Conservation (phyloP, 2,329 filamentous ascomycete species). For the Fusarium tanahbumbuense region DNA sequence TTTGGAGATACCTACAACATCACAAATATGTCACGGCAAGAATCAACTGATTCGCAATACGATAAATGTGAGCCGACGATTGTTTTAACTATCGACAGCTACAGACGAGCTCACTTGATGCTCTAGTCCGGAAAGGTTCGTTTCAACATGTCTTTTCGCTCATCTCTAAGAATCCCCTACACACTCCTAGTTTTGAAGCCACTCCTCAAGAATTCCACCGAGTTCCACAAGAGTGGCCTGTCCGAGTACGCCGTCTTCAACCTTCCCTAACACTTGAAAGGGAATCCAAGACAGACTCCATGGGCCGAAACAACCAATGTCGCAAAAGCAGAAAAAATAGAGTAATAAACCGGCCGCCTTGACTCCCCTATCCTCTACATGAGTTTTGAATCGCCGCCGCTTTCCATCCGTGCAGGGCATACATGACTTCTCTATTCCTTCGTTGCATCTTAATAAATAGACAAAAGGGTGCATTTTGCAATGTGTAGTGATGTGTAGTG, state of each 20-base stretch:
- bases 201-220: conserved; percentile 32
- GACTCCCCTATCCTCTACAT: conserved; percentile 58
- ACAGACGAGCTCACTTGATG: conserved; percentile 51
- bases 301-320: conserved; percentile 38
- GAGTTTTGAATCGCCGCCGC: conserved; percentile 54
- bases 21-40: conserved; percentile 9
- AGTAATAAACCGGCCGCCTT: conserved; percentile 49
- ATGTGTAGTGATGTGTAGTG: conserved; percentile 38
- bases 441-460: conserved; percentile 47
- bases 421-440: conserved; percentile 59
- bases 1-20: background rate
- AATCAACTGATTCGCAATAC: background rate
- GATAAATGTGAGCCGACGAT: conserved; percentile 27
- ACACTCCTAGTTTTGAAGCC: conserved; percentile 46
- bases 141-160: conserved; percentile 38
- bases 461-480: conserved; percentile 45
- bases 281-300: conserved; percentile 47
- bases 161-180: conserved; percentile 45
- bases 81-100: conserved; percentile 33
- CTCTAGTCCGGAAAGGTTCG: conserved; percentile 44
- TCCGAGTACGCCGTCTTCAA: conserved; percentile 42
- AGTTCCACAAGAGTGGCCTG: conserved; percentile 36
- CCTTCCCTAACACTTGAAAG: conserved; percentile 53
- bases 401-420: conserved; percentile 52
- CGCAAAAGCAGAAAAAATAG: conserved; percentile 38